phyloP scores from a whole-genome alignment of 2,329 filamentous ascomycete genomes.

The Aspergillus sp. region DNA sequence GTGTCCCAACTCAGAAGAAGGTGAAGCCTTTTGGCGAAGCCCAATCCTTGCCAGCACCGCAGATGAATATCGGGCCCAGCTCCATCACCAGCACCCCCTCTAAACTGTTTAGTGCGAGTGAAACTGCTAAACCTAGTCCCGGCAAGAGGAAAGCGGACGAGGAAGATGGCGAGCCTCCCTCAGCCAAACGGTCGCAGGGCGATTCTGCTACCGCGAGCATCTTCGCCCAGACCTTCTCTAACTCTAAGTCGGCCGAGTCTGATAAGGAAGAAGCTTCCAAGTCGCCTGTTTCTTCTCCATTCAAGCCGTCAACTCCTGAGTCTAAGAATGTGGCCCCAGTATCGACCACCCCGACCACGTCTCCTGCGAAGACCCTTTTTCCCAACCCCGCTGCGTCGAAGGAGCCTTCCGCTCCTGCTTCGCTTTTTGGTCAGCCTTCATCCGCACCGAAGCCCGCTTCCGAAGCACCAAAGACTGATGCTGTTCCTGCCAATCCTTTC shows the following conservation, averaged over 20 bases:
- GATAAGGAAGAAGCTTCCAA: conserved; percentile 5
- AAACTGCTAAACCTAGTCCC: conserved; percentile 3
- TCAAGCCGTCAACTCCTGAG: conserved; percentile 15
- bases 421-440: conserved; percentile 7
- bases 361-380: conserved; percentile 17
- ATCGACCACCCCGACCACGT: conserved; percentile 16
- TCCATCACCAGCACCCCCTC: conserved; percentile 8
- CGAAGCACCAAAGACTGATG: conserved; percentile 1
- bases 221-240: conserved; percentile 24
- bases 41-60: not conserved
- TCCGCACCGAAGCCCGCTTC: conserved; percentile 8
- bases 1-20: conserved; percentile 17
- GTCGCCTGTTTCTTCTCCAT: conserved; percentile 2
- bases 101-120: conserved; percentile 13
- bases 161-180: conserved; percentile 8
- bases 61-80: conserved; percentile 5
- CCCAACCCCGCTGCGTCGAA: conserved; percentile 6
- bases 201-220: conserved; percentile 24
- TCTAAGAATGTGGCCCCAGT: conserved; percentile 10
- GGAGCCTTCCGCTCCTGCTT: conserved; percentile 3
- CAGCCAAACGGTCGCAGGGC: conserved; percentile 15
- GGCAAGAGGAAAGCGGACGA: conserved; percentile 16
- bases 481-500: conserved; percentile 14
- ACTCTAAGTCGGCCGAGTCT: conserved; percentile 14
- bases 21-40: conserved; percentile 10